Base-by-base conservation (phyloP, 225 moss, liverwort and hornwort species). In the Climacium dendroides region DNA sequence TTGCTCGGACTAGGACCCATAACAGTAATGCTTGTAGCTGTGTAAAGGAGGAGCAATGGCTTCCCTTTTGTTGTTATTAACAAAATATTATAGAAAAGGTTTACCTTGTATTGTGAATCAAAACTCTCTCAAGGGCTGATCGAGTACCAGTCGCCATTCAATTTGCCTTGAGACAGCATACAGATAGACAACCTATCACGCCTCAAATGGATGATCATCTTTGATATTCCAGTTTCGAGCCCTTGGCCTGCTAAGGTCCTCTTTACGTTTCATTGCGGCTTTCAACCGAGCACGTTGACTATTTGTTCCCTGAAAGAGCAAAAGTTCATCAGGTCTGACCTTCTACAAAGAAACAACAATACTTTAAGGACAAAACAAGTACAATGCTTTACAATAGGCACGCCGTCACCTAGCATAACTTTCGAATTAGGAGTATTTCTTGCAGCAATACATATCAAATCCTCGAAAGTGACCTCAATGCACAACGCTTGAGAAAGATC, bases 221-320 rank as follows among this genome's bases (percentile, higher is more conserved):
- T 94, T 94, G 67, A 74, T 90, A 80, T 94, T 94, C 92, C 93
- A 94, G 80, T 94, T 94, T 84, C 93, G 89, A 85, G 84, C 91
- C 89, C 83, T 94, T 61, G 92, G 93, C 75, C 84, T 91, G 71
- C 83, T 86, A 22, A 78, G 85, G 58, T 94, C 92, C 69, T 93
- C 94, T 87, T 89, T 93, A 66, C 93, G 90, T 91, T 94, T 94
- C 74, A 87, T 88, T 41, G 92, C 91, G 78, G 92, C 89, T 86
- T 94, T 94, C 80, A 93, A 90, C 80, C 93, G 92, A 78, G 92
- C 83, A 50, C 90, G 93, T 86, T 94, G 94, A 87, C 93, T 94
- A 76, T 72, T 88, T 84, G 94, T 93, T 88, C 94, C 91, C 94
- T 94, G 90, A 74, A 87, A 74, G 37, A 87, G 74, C 32, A 87